Base-by-base conservation (phyloP, 2,329 filamentous ascomycete species). In the Nigrospora oryzae region DNA sequence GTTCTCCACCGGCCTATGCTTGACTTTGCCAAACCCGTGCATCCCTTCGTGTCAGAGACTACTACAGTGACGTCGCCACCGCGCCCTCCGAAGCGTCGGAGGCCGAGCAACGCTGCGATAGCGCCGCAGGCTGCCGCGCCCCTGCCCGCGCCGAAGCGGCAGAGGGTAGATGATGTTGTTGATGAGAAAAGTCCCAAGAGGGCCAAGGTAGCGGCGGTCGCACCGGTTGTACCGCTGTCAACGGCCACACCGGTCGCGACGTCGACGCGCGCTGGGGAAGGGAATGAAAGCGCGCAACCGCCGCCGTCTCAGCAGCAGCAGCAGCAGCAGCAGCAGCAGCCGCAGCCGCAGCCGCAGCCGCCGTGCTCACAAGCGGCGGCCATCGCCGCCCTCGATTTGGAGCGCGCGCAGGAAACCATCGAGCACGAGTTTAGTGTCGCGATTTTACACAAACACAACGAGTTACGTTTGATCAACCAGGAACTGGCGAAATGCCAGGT, bases 401-500 rank as follows among this genome's bases (percentile, higher is more conserved):
- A 82, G 34, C 70, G 69, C 46, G 75, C 84, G 51, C 80, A 80
- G 59, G 83, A 90, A 55, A 76, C 77, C 33, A 85, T 97, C 60
- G 84, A 89, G 60, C 82, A 89, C 50, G 86, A 96, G 65, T 84
- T 97, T 63, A 87, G 89, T 58, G 79, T 93, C 53, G 90, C 96
- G 69, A 90, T 97, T 43, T 70, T 97, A 51, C 70, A 94, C 62
- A 97, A 96, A 73, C 93, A 98, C 66, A 83, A 93, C 58, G 93
- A 98, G 69, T 70, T 97, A 48, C 87, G 90, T 46, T 74, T 95
- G 54, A 95, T 97, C 63, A 89, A 97, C 61, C 89, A 95, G 66
- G 93, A 97, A 68, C 77, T 97, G 52, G 91, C 89, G 52, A 97
- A 96, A 70, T 96, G 90, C 60, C 90, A 97, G 69, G 73, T 90